Base-by-base conservation (phyloP, 225 moss, liverwort and hornwort species). In the Pseudisothecium myosuroides region DNA sequence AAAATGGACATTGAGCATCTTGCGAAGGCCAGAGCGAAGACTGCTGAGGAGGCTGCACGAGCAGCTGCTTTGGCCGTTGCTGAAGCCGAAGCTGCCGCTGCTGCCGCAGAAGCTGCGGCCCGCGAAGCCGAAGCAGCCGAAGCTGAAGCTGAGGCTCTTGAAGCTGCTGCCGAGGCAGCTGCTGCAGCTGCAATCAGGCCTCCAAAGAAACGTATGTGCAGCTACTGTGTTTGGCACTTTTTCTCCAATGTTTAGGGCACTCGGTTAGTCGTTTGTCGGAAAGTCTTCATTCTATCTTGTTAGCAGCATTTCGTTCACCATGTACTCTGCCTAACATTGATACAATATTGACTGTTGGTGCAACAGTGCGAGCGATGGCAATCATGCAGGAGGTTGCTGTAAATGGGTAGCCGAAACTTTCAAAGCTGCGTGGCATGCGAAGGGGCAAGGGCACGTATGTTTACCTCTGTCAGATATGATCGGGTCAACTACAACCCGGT, bases 101-200 rank as follows among this genome's bases (percentile, higher is more conserved):
- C 96, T 34, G 97, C 97, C 45, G 99, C 99, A 43, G 99, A 99
- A 90, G 94, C 96, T 88, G 99, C 99, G 49, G 97, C 99, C 60
- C 93, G 96, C 67, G 99, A 96, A 85, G 99, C 99, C 59, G 99
- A 99, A 92, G 92, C 92, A 61, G 99, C 99, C 71, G 99, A 99
- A 92, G 96, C 96, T 5, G 99, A 97, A 88, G 99, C 99, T 14
- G 99, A 99, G 89, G 97, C 97, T 69, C 95, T 96, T 17, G 97
- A 99, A 96, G 96, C 96, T 84, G 97, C 99, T 79, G 97, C 97
- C n/a, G 97, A 97, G 88, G 95, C 96, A 58, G 98, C 97, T 61
- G 94, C 94, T 11, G 95, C 95, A 82, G 93, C 93, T 85, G 97
- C 96, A 85, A 91, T 95, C 92, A 95, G 97, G 90, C 96, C 96